Conservation (phyloP, 2,329 filamentous ascomycete species). For the Talaromyces albobiverticillius region DNA sequence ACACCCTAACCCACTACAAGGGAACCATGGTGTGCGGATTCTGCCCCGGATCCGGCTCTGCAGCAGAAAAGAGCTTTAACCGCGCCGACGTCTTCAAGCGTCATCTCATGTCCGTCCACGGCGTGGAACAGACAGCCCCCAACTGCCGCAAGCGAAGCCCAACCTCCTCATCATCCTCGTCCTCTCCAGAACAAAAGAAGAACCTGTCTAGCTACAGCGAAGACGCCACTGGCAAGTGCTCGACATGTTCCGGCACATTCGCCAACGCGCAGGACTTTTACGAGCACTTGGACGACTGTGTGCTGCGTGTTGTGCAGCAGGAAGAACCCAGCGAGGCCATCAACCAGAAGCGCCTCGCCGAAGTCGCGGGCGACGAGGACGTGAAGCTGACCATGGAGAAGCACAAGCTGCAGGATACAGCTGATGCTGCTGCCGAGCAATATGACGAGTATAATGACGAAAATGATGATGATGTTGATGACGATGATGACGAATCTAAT, state of each 20-base stretch:
- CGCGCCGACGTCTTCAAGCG: constrained; percentile 94
- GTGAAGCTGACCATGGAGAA: constrained; percentile 58
- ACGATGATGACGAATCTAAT: constrained; percentile 36
- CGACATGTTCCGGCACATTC: constrained; percentile 84
- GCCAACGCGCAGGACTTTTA: constrained; percentile 92
- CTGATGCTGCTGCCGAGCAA: constrained; percentile 53
- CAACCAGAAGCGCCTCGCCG: constrained; percentile 54
- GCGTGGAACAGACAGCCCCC: constrained; percentile 87
- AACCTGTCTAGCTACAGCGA: constrained; percentile 69
- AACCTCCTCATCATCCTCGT: constrained; percentile 26
- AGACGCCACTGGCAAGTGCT: constrained; percentile 83
- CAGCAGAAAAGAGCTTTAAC: constrained; percentile 93
- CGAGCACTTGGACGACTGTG: constrained; percentile 80
- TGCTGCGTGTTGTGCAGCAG: constrained; percentile 61
- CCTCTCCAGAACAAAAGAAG: constrained; percentile 38
- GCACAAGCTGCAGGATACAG: constrained; percentile 51
- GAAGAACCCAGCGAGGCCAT: constrained; percentile 57
- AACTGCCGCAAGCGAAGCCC: constrained; percentile 79
- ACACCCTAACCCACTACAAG: constrained; percentile 94
- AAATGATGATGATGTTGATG: constrained; percentile 38
- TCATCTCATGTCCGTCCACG: constrained; percentile 84
- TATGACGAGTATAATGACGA: constrained; percentile 56
- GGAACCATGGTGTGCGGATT: constrained; percentile 97
- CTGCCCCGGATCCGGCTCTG: constrained; percentile 82
- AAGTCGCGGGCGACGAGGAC: constrained; percentile 59